Evolutionary conservation across 2,329 filamentous ascomycete species (phyloP), one percentile per base, ranked within the genome.

Genomic region (Aspergillus sp.): DNA sequence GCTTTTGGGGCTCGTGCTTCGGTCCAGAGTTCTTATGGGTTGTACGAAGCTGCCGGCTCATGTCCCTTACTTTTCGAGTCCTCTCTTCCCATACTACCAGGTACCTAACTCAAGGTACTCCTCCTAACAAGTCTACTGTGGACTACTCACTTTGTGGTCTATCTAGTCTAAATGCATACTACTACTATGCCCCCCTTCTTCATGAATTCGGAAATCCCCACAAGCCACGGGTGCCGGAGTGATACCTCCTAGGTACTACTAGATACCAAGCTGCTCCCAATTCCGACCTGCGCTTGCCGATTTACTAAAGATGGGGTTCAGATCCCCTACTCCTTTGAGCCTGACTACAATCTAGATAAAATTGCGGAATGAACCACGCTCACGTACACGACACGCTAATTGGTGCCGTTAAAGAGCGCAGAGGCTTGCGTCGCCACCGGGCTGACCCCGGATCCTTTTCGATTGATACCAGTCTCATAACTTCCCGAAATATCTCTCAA

Each of bases 1-100:
- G 58, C 50, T 48, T 49, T 55, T 48, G 52, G 59, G 56, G 63
- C 65, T 64, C 65, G 66, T 68, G 66, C 66, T 62, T 54, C 47
- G 13, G 48, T 62, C 36, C 41, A 48, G 27, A 39, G 23, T 52
- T 66, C 60, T 66, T 58, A 67, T 38, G 50, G 61, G 61, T 60
- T 53, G 58, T 30, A 10, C 52, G 38, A 52, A 52, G 36, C 49
- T 32, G 36, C 27, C n/a, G 19, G 19, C 19, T 21, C 27, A 39
- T 30, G 57, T 58, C 62, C 60, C 57, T 63, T 62, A 60, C 60
- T 64, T 53, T 36, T 44, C 41, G 41, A 44, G 41, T 44, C 41
- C 10, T 19, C 21, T 39, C 6, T 10, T n/a, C 51, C 42, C 49
- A 17, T 55, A 30, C 8, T 30, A 30, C 8, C 10, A 30, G 27